These are phyloP conservation scores for Breviolum minutum DNA, from an alignment of 73 alveolate species.

Conservation along the genomic window DNA sequence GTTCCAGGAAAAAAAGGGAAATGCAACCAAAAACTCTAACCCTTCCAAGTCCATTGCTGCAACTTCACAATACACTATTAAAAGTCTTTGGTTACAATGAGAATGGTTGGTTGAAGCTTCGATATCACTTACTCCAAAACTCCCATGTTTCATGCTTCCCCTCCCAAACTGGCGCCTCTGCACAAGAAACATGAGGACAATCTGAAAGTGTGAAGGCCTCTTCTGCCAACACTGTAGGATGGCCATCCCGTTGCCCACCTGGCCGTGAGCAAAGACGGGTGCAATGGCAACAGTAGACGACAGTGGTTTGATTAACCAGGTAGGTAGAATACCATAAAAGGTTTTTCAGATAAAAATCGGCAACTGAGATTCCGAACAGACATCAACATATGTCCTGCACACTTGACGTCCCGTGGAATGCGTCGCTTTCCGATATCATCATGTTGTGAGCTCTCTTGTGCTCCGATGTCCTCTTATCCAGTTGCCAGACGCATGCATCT, in stretches of 20 bases:
- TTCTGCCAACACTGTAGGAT: conserved; percentile 7
- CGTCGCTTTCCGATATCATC: not conserved
- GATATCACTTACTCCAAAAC: not conserved
- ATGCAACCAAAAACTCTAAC: too few relatives aligned
- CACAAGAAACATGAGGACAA: conserved; percentile 9
- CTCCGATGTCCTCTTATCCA: conserved; percentile 17
- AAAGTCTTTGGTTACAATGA: too few relatives aligned
- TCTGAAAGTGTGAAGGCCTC: conserved; percentile 30
- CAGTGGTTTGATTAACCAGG: too few relatives aligned
- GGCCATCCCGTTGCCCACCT: conserved; percentile 31
- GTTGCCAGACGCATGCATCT: conserved; percentile 65
- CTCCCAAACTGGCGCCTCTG: not conserved
- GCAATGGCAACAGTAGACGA: too few relatives aligned
- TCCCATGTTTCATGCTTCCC: not conserved
- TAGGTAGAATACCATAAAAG: too few relatives aligned
- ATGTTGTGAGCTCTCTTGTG: not conserved
- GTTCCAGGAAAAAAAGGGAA: not conserved
- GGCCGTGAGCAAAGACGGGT: too few relatives aligned
- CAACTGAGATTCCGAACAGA: not conserved
- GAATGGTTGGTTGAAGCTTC: not conserved
- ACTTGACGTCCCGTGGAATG: not conserved
- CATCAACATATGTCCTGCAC: conserved; percentile 24
- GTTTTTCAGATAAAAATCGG: too few relatives aligned
- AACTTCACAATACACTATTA: too few relatives aligned
- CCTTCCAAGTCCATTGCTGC: too few relatives aligned